Evolutionary conservation across 257 asterid genomes (phyloP).

Genomic region (Solanum pennellii): DNA sequence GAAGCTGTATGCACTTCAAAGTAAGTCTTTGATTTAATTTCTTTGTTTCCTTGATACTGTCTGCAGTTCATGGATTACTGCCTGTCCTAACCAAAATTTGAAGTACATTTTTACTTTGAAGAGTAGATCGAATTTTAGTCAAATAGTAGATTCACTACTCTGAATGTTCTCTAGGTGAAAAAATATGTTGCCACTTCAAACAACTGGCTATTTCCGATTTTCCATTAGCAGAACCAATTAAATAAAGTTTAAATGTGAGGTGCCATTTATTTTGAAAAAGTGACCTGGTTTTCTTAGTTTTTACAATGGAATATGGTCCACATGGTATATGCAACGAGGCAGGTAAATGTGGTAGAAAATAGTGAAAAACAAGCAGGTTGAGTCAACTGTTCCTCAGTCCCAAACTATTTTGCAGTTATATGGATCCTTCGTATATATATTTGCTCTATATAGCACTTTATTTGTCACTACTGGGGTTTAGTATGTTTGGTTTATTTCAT

Average conservation of each 20-base stretch:
- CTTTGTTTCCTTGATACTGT: neutral
- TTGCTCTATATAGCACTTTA: neutral
- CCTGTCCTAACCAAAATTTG: neutral
- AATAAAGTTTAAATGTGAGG: neutral
- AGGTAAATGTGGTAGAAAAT: neutral
- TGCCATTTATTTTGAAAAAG: neutral
- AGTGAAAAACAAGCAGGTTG: neutral
- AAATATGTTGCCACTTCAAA: neutral
- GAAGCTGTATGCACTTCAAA: conserved; percentile 70
- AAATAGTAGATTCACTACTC: neutral
- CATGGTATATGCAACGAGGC: neutral
- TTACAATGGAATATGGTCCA: neutral
- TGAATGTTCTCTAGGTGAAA: neutral
- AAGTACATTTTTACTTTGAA: neutral
- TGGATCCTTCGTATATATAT: neutral
- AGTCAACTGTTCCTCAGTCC: neutral
- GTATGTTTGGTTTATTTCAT: neutral
- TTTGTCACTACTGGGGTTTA: neutral
- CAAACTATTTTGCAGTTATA: neutral
- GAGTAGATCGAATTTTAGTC: neutral
- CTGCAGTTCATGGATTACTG: neutral
- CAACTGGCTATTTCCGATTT: neutral
- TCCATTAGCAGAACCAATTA: neutral
- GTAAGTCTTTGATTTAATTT: conserved; percentile 20
- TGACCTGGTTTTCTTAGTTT: neutral